Percentiles rank a stretch among this genome's conserved stretches.
Conservation (phyloP, 352 stramenopile genomes). For the Pythium dissotocum region DNA sequence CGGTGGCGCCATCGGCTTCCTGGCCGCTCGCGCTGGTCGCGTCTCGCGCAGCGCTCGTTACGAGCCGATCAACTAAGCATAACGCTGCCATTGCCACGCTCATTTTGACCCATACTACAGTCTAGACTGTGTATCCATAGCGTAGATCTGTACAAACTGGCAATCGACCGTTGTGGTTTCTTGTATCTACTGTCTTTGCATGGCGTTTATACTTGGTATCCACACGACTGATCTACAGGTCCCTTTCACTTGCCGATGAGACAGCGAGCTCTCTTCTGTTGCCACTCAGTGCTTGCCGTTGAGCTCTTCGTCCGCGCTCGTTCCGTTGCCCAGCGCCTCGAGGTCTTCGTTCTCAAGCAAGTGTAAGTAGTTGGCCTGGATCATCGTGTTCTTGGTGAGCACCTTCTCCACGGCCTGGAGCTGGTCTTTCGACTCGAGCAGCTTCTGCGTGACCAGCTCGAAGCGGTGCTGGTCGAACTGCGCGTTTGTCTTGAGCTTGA, state of each 20-base stretch:
- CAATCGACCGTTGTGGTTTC: background rate
- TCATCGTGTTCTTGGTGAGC: constrained; percentile 59
- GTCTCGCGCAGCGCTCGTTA: constrained; percentile 33
- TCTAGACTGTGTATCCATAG: constrained; percentile 1
- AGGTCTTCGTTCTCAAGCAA: constrained; percentile 39
- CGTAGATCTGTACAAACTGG: background rate
- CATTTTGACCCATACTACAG: background rate
- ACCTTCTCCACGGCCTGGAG: constrained; percentile 58
- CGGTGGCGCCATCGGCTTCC: constrained; percentile 33
- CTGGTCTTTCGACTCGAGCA: constrained; percentile 39
- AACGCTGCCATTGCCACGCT: background rate
- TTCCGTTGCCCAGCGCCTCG: background rate
- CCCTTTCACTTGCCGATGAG: background rate
- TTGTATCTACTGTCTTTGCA: background rate
- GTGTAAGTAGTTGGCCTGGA: constrained; percentile 73
- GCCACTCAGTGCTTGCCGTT: constrained; percentile 3
- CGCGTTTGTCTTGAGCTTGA: constrained; percentile 52
- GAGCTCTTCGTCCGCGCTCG: constrained; percentile 1
- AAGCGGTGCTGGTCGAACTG: constrained; percentile 61
- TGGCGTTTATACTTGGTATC: background rate
- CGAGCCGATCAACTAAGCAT: constrained; percentile 30
- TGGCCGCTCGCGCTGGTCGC: constrained; percentile 27
- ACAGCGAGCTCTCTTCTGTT: background rate
- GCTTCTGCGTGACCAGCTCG: constrained; percentile 39
- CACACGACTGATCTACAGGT: background rate